Evolutionary conservation across 2,329 filamentous ascomycete genomes (phyloP), one percentile per base, ranked within the genome.

Genomic region (Scedosporium boydii): DNA sequence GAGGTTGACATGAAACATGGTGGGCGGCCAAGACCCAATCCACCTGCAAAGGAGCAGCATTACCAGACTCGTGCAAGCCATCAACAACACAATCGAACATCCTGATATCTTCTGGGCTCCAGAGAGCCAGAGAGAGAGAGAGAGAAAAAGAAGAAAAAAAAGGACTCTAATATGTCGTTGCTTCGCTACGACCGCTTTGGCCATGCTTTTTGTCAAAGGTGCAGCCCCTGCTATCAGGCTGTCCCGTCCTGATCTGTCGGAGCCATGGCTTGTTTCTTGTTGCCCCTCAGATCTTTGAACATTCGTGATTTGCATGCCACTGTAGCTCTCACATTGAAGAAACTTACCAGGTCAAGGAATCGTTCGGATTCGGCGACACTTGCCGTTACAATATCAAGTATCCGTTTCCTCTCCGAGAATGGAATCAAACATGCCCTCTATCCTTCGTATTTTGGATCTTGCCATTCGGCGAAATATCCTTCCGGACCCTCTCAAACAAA

Each of bases 1-100:
- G 60, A 58, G 26, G n/a, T 16, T 6, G 60, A 62, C 60, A 57
- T 62, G 60, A 62, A 62, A 62, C 60, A 58, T 55, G 60, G 60
- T 62, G 60, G 34, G 60, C 34, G 41, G 51, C 51, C 60, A 46
- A 27, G 51, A 18, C 18, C 53, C 60, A 62, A 62, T 62, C 51
- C 55, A 55, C 12, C 7, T 6, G 12, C 23, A 10, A 16, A 55
- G 18, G 7, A 10, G 23, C 10, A 23, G 23, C 5, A 23, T 18
- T 23, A 6, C 21, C 51, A 26, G 51, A 26, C 51, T 55, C 12
- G 6, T 16, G 34, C 10, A 38, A 38, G 34, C 10, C 9, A 38
- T 38, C 10, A 38, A 38, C 34, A 38, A 38, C 9, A 9, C 34
- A 38, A 14, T 14, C 34, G 34, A 38, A 38, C 34, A 38, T 12